Percentiles rank a stretch among this genome's conserved stretches.
Conservation (phyloP, 2,329 filamentous ascomycete genomes). For the Colletotrichum sp. region DNA sequence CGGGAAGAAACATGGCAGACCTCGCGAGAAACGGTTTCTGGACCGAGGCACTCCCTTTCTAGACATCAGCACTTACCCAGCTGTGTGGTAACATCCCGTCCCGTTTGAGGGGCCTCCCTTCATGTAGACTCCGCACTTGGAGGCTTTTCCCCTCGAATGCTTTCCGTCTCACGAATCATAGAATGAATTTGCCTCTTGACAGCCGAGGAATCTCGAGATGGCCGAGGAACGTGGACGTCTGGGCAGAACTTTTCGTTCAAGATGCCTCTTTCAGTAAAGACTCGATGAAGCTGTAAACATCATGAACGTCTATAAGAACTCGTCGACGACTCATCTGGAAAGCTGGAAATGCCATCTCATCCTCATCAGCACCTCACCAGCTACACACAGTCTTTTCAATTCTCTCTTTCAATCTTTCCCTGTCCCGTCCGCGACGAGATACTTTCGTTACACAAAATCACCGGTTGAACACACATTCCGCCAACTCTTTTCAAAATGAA, state of each 20-base stretch:
- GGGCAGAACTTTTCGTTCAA: neutral
- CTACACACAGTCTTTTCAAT: neutral
- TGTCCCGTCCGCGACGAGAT: neutral
- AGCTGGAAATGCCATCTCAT: neutral
- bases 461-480: neutral
- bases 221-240: neutral
- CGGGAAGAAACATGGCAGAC: neutral
- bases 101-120: neutral
- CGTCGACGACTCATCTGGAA: neutral
- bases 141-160: neutral
- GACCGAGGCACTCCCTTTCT: neutral
- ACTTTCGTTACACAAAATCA: neutral
- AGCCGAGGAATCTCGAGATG: neutral
- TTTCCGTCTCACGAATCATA: neutral
- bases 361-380: neutral
- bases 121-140: neutral
- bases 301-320: neutral
- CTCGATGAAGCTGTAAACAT: neutral
- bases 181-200: neutral
- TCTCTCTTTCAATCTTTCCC: neutral
- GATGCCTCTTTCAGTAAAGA: constrained; percentile 3
- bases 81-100: neutral
- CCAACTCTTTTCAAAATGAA: constrained; percentile 11
- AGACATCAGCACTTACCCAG: neutral
- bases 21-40: neutral